Percentiles rank a stretch among this genome's conserved stretches.
Evolutionary conservation across 441 rosid genomes (phyloP).

Genomic region (Bocquillonia castaneifolia): DNA sequence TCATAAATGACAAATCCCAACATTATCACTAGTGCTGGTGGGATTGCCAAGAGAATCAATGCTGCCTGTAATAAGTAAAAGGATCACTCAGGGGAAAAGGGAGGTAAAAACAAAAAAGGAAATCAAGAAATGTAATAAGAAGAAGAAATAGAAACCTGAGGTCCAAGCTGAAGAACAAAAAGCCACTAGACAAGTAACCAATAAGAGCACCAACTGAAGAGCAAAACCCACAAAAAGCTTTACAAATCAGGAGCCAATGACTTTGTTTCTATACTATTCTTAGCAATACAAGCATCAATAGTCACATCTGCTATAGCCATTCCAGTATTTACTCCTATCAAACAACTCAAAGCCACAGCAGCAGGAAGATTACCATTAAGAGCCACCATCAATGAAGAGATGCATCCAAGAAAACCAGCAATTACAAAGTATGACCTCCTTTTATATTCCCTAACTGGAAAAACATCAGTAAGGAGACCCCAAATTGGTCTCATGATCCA

Average conservation of each 20-base stretch:
- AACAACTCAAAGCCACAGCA: slow-evolving; percentile 50
- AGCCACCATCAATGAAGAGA: slow-evolving; percentile 47
- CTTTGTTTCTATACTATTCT: slow-evolving; percentile 47
- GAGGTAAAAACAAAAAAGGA: no score
- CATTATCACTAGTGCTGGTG: slow-evolving; percentile 43
- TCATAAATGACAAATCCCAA: slow-evolving; percentile 70
- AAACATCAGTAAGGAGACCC: slow-evolving; percentile 75
- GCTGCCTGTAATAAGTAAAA: slow-evolving; percentile 38
- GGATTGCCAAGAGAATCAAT: slow-evolving; percentile 56
- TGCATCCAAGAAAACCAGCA: slow-evolving; percentile 49
- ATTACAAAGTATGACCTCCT: slow-evolving; percentile 67
- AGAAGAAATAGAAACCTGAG: background rate
- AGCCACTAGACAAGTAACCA: slow-evolving; percentile 50
- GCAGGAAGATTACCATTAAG: slow-evolving; percentile 42
- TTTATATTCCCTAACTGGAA: slow-evolving; percentile 60
- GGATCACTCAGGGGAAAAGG: background rate
- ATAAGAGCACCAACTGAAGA: slow-evolving; percentile 70
- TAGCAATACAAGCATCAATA: slow-evolving; percentile 83
- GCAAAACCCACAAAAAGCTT: slow-evolving; percentile 68
- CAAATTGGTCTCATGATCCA: slow-evolving; percentile 79
- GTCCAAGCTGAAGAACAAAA: slow-evolving; percentile 42
- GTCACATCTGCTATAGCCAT: slow-evolving; percentile 79
- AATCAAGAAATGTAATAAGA: background rate
- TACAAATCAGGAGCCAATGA: slow-evolving; percentile 72
- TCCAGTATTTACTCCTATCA: slow-evolving; percentile 58